Base-by-base conservation (phyloP, 2,329 filamentous ascomycete genomes). In the Escovopsis sp. region DNA sequence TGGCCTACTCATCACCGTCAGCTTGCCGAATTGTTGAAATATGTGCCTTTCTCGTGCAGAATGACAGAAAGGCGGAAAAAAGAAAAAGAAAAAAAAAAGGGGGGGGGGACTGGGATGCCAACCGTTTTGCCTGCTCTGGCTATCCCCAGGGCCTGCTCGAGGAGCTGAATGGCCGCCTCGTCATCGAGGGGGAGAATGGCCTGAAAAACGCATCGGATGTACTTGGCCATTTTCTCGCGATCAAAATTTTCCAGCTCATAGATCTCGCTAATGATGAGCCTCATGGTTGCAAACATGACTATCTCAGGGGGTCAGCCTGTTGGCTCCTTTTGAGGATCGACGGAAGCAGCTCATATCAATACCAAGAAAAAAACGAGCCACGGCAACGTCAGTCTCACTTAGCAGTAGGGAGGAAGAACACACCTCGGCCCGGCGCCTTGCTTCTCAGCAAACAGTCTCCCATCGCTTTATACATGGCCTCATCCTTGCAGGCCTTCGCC, bases 161-260 rank as follows among this genome's bases (percentile, higher is more conserved):
- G 61, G 4, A 86, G 66, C 37, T 70, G 65, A 39, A 81, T 63
- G 9, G 75, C 72, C 13, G 77, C 58, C 1, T 58, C 57, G 15
- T 76, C 69, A 37, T 78, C 70, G 5, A 71, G 63, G 1, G 71
- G 63, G 1, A 87, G 60, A 0, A 81, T 71, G 1, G 76, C 66
- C 46, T 83, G 80, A 48, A 89, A 83, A 2, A 91, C 66, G 50
- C 83, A 87, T 1, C 84, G 75, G 37, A 89, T 72, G 64, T 91
- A 94, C 51, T 81, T 81, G 7, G 82, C 74, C 1, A 93, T 64
- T 50, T 76, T 78, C 1, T 57, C 54, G 5, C 67, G 65, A 46
- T 81, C 70, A 36, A 79, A 75, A 1, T 58, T 52, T 14, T 76
- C 68, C 1, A 77, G 58, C 1, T 59, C 65, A 59, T 75, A 81